Conservation (phyloP, 2,329 filamentous ascomycete genomes). For the Juglanconis juglandina region DNA sequence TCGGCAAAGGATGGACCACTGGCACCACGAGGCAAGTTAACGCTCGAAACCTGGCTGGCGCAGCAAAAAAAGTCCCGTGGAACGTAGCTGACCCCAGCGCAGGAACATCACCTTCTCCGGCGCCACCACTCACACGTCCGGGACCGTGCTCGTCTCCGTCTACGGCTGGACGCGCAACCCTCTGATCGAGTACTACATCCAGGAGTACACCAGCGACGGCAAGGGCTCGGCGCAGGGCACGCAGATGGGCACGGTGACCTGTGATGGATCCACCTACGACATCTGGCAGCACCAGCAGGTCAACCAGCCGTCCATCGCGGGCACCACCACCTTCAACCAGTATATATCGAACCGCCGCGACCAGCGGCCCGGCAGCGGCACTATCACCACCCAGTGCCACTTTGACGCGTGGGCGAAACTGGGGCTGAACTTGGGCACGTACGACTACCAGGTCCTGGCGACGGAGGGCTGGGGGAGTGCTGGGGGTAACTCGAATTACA, state of each 20-base stretch:
- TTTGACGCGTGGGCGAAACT: constrained; percentile 48
- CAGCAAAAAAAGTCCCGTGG: too few relatives aligned
- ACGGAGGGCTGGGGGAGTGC: constrained; percentile 43
- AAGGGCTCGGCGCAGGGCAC: constrained; percentile 28
- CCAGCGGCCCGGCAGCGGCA: constrained; percentile 44
- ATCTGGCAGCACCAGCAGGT: constrained; percentile 33
- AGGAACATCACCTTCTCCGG: constrained; percentile 30
- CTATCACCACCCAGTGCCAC: constrained; percentile 47
- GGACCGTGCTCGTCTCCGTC: constrained; percentile 32
- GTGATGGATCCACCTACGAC: constrained; percentile 33
- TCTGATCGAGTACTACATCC: constrained; percentile 37
- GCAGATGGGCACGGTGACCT: constrained; percentile 29
- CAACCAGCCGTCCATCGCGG: constrained; percentile 44
- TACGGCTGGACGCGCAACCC: constrained; percentile 37
- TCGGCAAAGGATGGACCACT: constrained; percentile 57
- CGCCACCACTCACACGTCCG: constrained; percentile 20
- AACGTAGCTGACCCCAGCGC: neutral
- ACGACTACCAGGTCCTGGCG: constrained; percentile 51
- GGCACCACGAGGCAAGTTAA: constrained; percentile 44
- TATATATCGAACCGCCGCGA: constrained; percentile 45
- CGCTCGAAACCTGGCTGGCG: too few relatives aligned
- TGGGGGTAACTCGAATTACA: constrained; percentile 28
- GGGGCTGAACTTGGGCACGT: constrained; percentile 44
- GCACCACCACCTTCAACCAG: constrained; percentile 47
- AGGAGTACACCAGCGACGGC: constrained; percentile 31